Evolutionary conservation across 2,329 filamentous ascomycete genomes (phyloP).

Genomic region (Drechslerella dactyloides): DNA sequence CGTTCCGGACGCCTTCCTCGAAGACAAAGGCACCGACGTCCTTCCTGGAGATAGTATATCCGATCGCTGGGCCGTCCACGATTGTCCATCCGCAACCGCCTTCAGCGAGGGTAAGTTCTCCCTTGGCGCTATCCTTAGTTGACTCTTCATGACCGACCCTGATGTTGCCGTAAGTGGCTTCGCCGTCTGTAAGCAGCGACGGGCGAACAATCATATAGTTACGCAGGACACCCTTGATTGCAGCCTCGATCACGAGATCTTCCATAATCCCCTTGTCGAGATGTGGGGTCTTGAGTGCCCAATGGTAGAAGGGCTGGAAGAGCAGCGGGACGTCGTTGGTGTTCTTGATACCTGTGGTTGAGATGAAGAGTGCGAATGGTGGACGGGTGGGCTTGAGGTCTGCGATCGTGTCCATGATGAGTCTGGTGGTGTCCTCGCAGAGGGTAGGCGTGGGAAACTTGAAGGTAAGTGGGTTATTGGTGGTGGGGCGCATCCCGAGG

Average conservation of each 20-base stretch:
- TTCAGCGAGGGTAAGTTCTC: constrained; percentile 19
- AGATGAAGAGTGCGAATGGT: constrained; percentile 59
- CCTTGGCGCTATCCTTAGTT: constrained; percentile 38
- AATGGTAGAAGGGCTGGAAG: constrained; percentile 60
- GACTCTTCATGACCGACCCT: constrained; percentile 54
- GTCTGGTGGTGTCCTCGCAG: constrained; percentile 61
- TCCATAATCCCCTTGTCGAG: constrained; percentile 64
- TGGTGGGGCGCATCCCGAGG: constrained; percentile 60
- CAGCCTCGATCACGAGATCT: constrained; percentile 50
- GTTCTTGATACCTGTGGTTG: constrained; percentile 60
- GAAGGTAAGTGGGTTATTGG: constrained; percentile 52
- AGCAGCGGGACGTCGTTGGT: constrained; percentile 60
- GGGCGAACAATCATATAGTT: constrained; percentile 55
- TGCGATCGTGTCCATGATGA: constrained; percentile 58
- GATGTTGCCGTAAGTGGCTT: constrained; percentile 52
- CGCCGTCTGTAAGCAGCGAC: constrained; percentile 56
- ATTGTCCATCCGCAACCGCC: constrained; percentile 52
- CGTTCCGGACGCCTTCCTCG: constrained; percentile 57
- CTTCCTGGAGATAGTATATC: constrained; percentile 62
- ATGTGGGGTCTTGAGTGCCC: constrained; percentile 60
- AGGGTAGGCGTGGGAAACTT: constrained; percentile 61
- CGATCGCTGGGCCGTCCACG: constrained; percentile 58
- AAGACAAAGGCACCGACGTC: constrained; percentile 63
- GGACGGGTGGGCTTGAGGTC: constrained; percentile 49
- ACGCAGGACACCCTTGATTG: constrained; percentile 43